Evolutionary conservation across 768 basidiomycete species (phyloP), one percentile per base, ranked within the genome.

Genomic region (Lactarius tabidus): DNA sequence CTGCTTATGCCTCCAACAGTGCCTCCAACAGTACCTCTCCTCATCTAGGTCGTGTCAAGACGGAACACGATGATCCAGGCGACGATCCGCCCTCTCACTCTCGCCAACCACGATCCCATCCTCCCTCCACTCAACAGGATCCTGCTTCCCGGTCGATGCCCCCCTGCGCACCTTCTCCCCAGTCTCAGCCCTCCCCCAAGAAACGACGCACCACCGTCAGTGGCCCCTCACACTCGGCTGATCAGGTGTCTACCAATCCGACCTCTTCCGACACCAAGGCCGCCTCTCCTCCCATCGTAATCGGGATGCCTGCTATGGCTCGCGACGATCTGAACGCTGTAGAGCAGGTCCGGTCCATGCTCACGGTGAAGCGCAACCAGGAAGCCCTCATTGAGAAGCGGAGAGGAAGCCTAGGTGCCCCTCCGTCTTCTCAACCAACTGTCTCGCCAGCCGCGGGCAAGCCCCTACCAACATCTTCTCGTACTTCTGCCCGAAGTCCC

Each of bases 151-250:
- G 65, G 26, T 54, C 65, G 36, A 62, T 62, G 31, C 65, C 65
- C 6, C 38, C 56, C 31, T 65, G 73, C 48, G 57, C 51, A 57
- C 64, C 66, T 2, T 59, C 67, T 6, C 33, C 57, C 15, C 56
- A 63, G 20, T 59, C 69, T 14, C 70, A 69, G 18, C 63, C 68
- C 12, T 35, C 72, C 17, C 74, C 78, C 31, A 88, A 89, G 81
- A 86, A 81, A 67, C 85, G 90, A 68, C 85, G 90, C 52, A 84
- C 88, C 65, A 90, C 89, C 48, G 79, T 89, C 74, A 85, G 83
- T 72, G 86, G 88, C 64, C 76, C 82, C 1, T 82, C 83, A 33
- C 80, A 81, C 66, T 77, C 80, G 14, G 79, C 84, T 70, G 82
- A 85, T 72, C 85, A 36, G 79, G 85, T 69, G 79, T 84, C 58